Evolutionary conservation across 768 basidiomycete genomes (phyloP).

Genomic region (Favolaschia claudopus): DNA sequence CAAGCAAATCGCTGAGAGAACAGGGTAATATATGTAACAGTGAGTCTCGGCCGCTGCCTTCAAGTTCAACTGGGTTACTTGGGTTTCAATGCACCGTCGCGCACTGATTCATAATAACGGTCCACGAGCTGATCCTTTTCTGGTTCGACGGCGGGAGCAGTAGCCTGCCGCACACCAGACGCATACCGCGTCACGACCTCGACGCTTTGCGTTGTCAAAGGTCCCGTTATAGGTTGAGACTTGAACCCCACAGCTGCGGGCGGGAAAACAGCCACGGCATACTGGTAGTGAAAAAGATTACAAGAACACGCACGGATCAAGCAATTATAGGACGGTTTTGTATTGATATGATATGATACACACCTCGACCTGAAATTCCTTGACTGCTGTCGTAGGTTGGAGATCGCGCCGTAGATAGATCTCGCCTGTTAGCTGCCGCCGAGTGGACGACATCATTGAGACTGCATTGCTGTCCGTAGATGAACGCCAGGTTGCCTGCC

Average conservation of each 20-base stretch:
- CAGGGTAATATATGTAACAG: too few species aligned
- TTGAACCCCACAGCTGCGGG: conserved; percentile 11
- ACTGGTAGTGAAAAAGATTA: too few species aligned
- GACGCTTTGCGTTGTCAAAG: conserved; percentile 13
- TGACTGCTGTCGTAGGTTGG: conserved; percentile 6
- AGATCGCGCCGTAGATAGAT: conserved; percentile 12
- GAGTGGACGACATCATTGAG: neutral
- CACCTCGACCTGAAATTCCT: conserved; percentile 11
- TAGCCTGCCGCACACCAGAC: conserved; percentile 16
- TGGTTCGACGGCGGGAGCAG: too few species aligned
- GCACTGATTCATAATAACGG: too few species aligned
- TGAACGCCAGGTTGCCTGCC: conserved; percentile 22
- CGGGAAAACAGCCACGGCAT: conserved; percentile 16
- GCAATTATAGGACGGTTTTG: too few species aligned
- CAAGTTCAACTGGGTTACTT: too few species aligned
- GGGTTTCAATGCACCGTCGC: too few species aligned
- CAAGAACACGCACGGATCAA: too few species aligned
- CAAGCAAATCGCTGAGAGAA: too few species aligned
- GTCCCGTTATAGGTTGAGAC: neutral
- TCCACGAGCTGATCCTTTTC: too few species aligned
- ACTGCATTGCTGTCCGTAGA: conserved; percentile 3
- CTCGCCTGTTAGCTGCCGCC: conserved; percentile 20
- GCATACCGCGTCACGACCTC: conserved; percentile 19
- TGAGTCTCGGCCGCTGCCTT: too few species aligned
- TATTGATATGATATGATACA: too few species aligned